Evolutionary conservation across 1,284 basidiomycete species (phyloP).

Genomic region (Ganoderma sinense): DNA sequence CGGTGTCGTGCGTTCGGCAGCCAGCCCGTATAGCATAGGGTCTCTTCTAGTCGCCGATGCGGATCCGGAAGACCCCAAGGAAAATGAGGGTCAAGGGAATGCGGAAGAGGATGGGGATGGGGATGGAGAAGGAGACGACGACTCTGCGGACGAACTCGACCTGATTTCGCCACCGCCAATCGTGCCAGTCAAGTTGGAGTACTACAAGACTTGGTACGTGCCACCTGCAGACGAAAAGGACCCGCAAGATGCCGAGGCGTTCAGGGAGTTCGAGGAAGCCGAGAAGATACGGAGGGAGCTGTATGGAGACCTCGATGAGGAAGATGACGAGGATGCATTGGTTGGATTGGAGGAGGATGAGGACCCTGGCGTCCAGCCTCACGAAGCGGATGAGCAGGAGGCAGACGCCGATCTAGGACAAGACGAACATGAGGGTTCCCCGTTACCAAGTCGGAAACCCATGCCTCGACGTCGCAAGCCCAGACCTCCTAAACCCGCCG

Average conservation of each 20-base stretch:
- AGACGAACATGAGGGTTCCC: not conserved
- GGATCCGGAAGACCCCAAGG: constrained; percentile 40
- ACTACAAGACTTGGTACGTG: constrained; percentile 40
- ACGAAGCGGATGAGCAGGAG: constrained; percentile 34
- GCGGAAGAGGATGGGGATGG: constrained; percentile 43
- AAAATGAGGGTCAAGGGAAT: constrained; percentile 49
- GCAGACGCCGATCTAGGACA: not conserved
- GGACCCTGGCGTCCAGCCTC: constrained; percentile 52
- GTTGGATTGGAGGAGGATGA: constrained; percentile 61
- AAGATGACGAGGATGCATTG: constrained; percentile 33
- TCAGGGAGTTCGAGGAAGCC: constrained; percentile 70
- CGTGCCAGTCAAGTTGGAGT: constrained; percentile 13
- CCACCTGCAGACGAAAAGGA: constrained; percentile 54
- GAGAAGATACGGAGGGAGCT: constrained; percentile 58
- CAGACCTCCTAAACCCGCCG: constrained; percentile 15
- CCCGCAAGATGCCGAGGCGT: constrained; percentile 62
- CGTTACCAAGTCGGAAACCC: not conserved
- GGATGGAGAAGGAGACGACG: constrained; percentile 33
- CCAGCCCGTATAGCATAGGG: constrained; percentile 54
- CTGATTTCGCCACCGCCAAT: constrained; percentile 14
- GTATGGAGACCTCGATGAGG: constrained; percentile 52
- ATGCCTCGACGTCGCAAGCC: constrained; percentile 17
- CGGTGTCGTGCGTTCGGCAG: constrained; percentile 61
- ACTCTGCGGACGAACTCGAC: constrained; percentile 29
- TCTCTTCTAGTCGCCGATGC: constrained; percentile 44